Evolutionary conservation across 192 early-diverging fungal genomes (phyloP).

Genomic region (Globomyces pollinis-pini): DNA sequence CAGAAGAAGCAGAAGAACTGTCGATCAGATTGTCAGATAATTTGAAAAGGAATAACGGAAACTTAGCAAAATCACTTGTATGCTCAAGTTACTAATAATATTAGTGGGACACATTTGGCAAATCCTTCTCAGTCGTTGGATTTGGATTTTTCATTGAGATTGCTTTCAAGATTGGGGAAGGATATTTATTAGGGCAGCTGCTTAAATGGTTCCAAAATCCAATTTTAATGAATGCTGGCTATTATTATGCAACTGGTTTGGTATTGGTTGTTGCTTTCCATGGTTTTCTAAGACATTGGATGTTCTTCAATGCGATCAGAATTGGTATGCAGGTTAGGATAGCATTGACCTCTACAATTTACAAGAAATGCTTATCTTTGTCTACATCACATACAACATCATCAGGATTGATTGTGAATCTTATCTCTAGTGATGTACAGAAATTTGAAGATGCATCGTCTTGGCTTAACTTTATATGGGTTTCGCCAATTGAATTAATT

Average conservation of each 20-base stretch:
- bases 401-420: slow-evolving; percentile 24
- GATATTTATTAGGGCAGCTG: slow-evolving; percentile 2
- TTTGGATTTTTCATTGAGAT: slow-evolving; percentile 8
- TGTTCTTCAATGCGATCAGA: slow-evolving; percentile 28
- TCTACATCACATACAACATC: slow-evolving; percentile 25
- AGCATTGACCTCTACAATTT: slow-evolving; percentile 31
- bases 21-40: slow-evolving; percentile 20
- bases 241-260: slow-evolving; percentile 12
- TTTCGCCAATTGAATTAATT: slow-evolving; percentile 36
- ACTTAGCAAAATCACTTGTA: slow-evolving; percentile 4
- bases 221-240: slow-evolving; percentile 11
- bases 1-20: slow-evolving; percentile 24
- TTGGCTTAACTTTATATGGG: slow-evolving; percentile 17
- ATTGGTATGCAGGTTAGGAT: slow-evolving; percentile 40
- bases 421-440: slow-evolving; percentile 27
- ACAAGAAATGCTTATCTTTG: slow-evolving; percentile 21
- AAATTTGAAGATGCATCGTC: slow-evolving; percentile 27
- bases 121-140: slow-evolving; percentile 12
- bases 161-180: neutral
- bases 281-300: slow-evolving; percentile 20
- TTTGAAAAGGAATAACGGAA: slow-evolving; percentile 18
- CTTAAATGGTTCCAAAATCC: neutral
- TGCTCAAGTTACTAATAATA: neutral
- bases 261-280: slow-evolving; percentile 9
- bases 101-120: slow-evolving; percentile 24